Conservation (phyloP, 2,329 filamentous ascomycete species). For the Alternaria sp. region DNA sequence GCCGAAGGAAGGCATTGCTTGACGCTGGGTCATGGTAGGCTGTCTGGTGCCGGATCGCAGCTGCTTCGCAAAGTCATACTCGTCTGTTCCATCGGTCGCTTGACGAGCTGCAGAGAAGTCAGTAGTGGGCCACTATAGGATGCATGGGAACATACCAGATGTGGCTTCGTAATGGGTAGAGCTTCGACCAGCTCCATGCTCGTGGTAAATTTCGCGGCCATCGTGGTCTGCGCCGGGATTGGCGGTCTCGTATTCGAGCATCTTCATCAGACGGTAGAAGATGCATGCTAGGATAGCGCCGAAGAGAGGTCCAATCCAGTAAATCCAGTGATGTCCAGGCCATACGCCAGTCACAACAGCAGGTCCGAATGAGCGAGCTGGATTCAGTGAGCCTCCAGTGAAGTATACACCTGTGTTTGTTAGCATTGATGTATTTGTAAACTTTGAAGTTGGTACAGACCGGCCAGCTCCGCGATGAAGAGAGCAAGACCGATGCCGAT, state of each 20-base stretch:
- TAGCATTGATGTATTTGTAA: not conserved
- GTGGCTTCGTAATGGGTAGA: not conserved
- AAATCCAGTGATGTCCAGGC: slow-evolving; percentile 58
- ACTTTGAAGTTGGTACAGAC: slow-evolving; percentile 22
- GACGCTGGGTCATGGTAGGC: slow-evolving; percentile 3
- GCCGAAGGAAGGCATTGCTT: not conserved
- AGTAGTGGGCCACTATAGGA: slow-evolving; percentile 5
- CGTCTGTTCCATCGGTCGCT: slow-evolving; percentile 37
- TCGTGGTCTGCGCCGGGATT: slow-evolving; percentile 58
- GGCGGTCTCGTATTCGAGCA: slow-evolving; percentile 59
- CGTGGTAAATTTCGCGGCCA: slow-evolving; percentile 47
- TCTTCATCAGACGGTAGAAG: slow-evolving; percentile 59
- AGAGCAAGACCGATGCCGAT: slow-evolving; percentile 54
- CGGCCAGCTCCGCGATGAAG: slow-evolving; percentile 55
- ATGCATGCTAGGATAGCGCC: slow-evolving; percentile 55
- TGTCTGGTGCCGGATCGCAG: slow-evolving; percentile 15
- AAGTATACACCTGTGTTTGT: slow-evolving; percentile 51
- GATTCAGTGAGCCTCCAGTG: slow-evolving; percentile 57
- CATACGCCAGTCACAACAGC: slow-evolving; percentile 53
- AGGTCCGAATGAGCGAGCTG: slow-evolving; percentile 58
- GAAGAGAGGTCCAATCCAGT: slow-evolving; percentile 58
- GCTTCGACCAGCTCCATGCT: slow-evolving; percentile 2
- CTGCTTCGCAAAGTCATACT: slow-evolving; percentile 27
- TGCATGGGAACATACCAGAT: not conserved
- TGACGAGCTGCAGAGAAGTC: slow-evolving; percentile 24